Base-by-base conservation (phyloP, 2,329 filamentous ascomycete genomes). In the Colletotrichum ledebouriae region DNA sequence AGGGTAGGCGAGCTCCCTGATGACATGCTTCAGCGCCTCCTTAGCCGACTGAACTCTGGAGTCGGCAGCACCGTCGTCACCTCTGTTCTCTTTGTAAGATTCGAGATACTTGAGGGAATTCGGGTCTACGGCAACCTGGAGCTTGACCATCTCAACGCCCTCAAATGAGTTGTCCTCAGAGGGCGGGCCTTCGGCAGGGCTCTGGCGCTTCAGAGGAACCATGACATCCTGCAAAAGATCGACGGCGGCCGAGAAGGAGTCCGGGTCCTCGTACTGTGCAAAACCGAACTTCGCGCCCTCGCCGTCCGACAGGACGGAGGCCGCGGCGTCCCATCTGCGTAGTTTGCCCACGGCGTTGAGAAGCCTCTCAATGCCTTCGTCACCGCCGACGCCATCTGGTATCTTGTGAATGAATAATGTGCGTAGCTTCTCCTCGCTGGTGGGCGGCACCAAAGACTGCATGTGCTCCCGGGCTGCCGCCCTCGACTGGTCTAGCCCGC, bases 401-500 rank as follows among this genome's bases (percentile, higher is more conserved):
- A 99, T 92, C 56, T 93, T 92, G 71, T 93, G 91, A 34, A 99
- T 85, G 74, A 98, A 98, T 65, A 98, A 90, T 1, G 96, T 98
- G 52, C 94, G 90, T 34, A 97, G 86, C 72, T 97, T 93, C 78
- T 99, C 96, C 76, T 99, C 96, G 74, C 89, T 89, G 3, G 92
- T 96, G 6, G 94, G 94, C 1, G 94, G 94, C 13, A 93, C 87
- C 34, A 97, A 82, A 33, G 90, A 85, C 83, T 92, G 88, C 80
- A 91, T 86, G 65, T 84, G 86, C 74, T 95, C 92, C 58, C 91
- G 85, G 65, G 90, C 82, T 71, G 88, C 87, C 73, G 88, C 87
- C 72, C 92, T 85, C 56, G 90, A 89, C 70, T 89, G 88, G 41
- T 94, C 92, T 57, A 87, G 78, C 56, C 87, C 87, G 46, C 89